Conservation (phyloP, 2,329 filamentous ascomycete species). For the Phoma sp. region DNA sequence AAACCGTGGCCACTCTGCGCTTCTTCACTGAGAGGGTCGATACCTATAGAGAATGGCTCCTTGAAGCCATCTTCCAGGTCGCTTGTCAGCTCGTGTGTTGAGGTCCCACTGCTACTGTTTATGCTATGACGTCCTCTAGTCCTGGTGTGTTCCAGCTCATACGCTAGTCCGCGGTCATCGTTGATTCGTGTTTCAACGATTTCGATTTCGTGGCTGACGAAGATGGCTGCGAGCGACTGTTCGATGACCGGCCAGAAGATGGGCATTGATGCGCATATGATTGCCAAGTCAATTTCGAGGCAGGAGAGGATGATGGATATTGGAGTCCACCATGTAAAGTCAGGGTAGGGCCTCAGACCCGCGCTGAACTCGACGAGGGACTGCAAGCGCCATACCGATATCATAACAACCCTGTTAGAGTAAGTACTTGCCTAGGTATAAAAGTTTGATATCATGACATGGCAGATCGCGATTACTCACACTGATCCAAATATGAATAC, state of each 20-base stretch:
- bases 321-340: slow-evolving; percentile 43
- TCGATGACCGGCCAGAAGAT: slow-evolving; percentile 48
- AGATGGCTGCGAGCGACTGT: slow-evolving; percentile 36
- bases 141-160: slow-evolving; percentile 37
- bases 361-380: slow-evolving; percentile 36
- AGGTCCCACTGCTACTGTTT: slow-evolving; percentile 34
- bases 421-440: slow-evolving; percentile 15
- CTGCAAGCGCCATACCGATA: slow-evolving; percentile 42
- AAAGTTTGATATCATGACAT: not conserved
- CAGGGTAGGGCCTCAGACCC: slow-evolving; percentile 41
- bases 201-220: slow-evolving; percentile 45
- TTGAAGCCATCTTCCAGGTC: slow-evolving; percentile 19
- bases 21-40: slow-evolving; percentile 33
- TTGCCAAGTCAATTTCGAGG: slow-evolving; percentile 44
- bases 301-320: slow-evolving; percentile 37
- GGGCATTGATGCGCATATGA: slow-evolving; percentile 46
- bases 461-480: slow-evolving; percentile 21
- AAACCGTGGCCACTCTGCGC: slow-evolving; percentile 17
- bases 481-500: slow-evolving; percentile 43
- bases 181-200: slow-evolving; percentile 40
- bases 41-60: slow-evolving; percentile 33
- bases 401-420: slow-evolving; percentile 35
- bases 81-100: slow-evolving; percentile 29
- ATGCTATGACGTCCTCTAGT: slow-evolving; percentile 23
- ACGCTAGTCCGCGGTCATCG: slow-evolving; percentile 32